Conservation (phyloP, 768 basidiomycete genomes). For the Pleurotus eryngii region DNA sequence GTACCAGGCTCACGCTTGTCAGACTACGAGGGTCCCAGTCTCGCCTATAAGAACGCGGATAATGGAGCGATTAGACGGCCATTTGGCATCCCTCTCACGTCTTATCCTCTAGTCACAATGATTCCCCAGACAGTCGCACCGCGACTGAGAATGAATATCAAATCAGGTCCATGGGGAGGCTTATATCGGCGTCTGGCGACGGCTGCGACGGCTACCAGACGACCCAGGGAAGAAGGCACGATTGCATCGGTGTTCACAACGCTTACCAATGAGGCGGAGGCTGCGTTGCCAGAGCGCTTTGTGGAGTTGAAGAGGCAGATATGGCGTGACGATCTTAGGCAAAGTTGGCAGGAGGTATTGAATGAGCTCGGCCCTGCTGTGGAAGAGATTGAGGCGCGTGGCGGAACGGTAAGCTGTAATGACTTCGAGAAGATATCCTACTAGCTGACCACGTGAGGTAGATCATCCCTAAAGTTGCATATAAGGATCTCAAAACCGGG, state of each 20-base stretch:
- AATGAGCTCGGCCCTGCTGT: slow-evolving; percentile 42
- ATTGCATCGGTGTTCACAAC: slow-evolving; percentile 38
- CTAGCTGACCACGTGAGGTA: slow-evolving; percentile 17
- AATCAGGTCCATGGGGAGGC: too few relatives aligned
- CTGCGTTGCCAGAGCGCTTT: slow-evolving; percentile 54
- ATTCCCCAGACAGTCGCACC: too few relatives aligned
- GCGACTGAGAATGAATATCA: too few relatives aligned
- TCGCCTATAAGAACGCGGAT: too few relatives aligned
- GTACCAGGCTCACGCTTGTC: too few relatives aligned
- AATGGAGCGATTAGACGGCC: too few relatives aligned
- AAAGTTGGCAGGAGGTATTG: slow-evolving; percentile 57
- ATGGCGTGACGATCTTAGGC: slow-evolving; percentile 39
- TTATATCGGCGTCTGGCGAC: too few relatives aligned
- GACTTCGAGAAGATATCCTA: background rate
- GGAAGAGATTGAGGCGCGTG: slow-evolving; percentile 42
- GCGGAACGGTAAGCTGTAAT: slow-evolving; percentile 39
- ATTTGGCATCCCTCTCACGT: too few relatives aligned
- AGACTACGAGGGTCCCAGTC: too few relatives aligned
- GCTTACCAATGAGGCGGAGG: slow-evolving; percentile 30
- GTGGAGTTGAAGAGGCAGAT: slow-evolving; percentile 55
- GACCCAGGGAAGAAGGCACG: slow-evolving; percentile 34
- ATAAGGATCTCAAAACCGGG: slow-evolving; percentile 41
- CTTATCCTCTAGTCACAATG: too few relatives aligned
- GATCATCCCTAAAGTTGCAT: slow-evolving; percentile 52
- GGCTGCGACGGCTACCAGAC: slow-evolving; percentile 12